These are phyloP conservation scores for Botrytis paeoniae DNA, from an alignment of 2,329 filamentous ascomycete genomes.

Conservation along the genomic window DNA sequence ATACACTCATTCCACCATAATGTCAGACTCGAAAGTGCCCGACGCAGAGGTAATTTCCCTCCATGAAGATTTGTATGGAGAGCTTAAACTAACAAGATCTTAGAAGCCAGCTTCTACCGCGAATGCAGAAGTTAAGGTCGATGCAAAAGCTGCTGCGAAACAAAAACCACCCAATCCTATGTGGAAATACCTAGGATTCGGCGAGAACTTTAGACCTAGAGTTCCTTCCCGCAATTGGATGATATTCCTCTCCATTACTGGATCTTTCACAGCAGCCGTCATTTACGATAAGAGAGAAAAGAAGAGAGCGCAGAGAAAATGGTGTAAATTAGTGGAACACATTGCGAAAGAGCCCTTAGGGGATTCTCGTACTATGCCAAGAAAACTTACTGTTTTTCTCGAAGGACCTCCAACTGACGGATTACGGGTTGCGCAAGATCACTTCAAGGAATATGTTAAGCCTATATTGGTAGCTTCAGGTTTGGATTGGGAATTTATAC, in stretches of 20 bases:
- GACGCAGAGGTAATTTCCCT: slow-evolving; percentile 23
- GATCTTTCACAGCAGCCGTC: slow-evolving; percentile 73
- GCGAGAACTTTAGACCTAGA: slow-evolving; percentile 73
- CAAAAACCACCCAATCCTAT: slow-evolving; percentile 62
- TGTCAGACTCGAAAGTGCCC: slow-evolving; percentile 23
- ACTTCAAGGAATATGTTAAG: slow-evolving; percentile 95
- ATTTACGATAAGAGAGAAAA: slow-evolving; percentile 93
- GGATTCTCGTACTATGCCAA: slow-evolving; percentile 67
- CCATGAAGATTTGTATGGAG: neutral
- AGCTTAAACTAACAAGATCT: slow-evolving; percentile 15
- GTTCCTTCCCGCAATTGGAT: slow-evolving; percentile 97
- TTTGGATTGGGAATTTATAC: slow-evolving; percentile 93
- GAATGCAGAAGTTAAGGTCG: slow-evolving; percentile 38
- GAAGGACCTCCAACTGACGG: slow-evolving; percentile 84
- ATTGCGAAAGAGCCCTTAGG: slow-evolving; percentile 72
- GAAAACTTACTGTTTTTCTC: slow-evolving; percentile 82
- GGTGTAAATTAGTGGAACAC: slow-evolving; percentile 81
- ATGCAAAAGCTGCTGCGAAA: slow-evolving; percentile 42
- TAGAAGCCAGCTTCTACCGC: slow-evolving; percentile 37
- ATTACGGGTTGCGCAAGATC: slow-evolving; percentile 79
- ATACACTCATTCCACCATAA: neutral
- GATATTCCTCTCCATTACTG: slow-evolving; percentile 83
- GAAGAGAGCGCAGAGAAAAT: slow-evolving; percentile 78
- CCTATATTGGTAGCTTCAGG: slow-evolving; percentile 86
- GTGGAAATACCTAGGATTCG: slow-evolving; percentile 74